Base-by-base conservation (phyloP, 345 rosid genomes). In the Trapa incisa region DNA sequence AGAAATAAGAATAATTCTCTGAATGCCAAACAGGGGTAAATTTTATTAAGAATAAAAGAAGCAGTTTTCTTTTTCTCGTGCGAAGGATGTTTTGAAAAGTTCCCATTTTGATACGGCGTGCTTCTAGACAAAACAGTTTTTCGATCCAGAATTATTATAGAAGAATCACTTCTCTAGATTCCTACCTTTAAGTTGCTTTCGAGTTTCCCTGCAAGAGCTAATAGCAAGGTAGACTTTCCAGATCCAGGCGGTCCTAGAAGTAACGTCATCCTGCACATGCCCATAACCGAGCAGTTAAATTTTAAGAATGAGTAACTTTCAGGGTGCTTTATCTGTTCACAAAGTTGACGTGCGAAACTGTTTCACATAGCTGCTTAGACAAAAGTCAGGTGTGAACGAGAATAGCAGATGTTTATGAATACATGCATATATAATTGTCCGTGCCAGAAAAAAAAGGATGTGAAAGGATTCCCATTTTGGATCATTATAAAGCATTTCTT, bases 221-320 rank as follows among this genome's bases (percentile, higher is more conserved):
- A 75, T 52, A 92, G 93, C 75, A 92, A 79, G 32, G 93, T 80
- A 37, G 98, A 88, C 78, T 89, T 89, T 9, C 98, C 98, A 0
- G 97, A 88, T 50, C 96, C 96, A 0, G 98, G 98, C 68, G 98
- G 97, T 80, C 97, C 98, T 68, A 92, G 75, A 38, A 92, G 87
- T 77, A 92, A 75, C 6, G 98, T 88, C 98, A 92, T 92, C 91
- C 97, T 92, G 47, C 57, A 68, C 56, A 3, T 61, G 10, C 42
- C 42, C 64, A 61, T 67, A 63, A 41, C 41, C 52, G 2, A 43
- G 60, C 33, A 54, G 54, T 50, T 16, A 50, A 54, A 50, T 4
- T 16, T 50, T 50, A 47, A 52, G 57, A 52, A 17, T n/a, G 6
- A 32, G 22, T 5, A 17, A 32, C 58, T 53, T 54, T n/a, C 60